Conservation (phyloP, 805 yeast species). For the Suhomyces tanzawaensis region DNA sequence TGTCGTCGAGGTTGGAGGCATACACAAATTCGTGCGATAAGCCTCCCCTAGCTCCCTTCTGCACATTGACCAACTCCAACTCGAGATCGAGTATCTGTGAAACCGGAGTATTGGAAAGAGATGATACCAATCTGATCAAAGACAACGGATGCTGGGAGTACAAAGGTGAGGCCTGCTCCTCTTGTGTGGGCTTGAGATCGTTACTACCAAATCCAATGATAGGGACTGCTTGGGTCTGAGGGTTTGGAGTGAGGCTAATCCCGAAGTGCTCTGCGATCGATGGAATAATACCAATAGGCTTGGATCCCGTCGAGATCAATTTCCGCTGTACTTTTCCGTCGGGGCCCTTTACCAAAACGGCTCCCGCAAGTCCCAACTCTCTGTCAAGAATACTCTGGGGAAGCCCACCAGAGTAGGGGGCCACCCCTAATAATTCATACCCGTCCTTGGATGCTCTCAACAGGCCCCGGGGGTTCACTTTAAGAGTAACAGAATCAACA, state of each 20-base stretch:
- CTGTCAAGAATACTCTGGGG: conserved; percentile 38
- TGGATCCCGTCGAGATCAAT: conserved; percentile 32
- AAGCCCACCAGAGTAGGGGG: conserved; percentile 39
- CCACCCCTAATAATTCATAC: conserved; percentile 39
- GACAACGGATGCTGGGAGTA: conserved; percentile 30
- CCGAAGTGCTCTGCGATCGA: conserved; percentile 41
- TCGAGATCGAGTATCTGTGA: conserved; percentile 30
- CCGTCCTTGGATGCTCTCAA: conserved; percentile 21
- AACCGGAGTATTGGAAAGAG: conserved; percentile 20
- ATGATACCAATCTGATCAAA: conserved; percentile 32
- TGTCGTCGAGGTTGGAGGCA: conserved; percentile 41
- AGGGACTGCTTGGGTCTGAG: conserved; percentile 40
- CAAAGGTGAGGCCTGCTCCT: conserved; percentile 26
- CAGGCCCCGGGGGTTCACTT: conserved; percentile 27
- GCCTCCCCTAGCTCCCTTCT: conserved; percentile 37
- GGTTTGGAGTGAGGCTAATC: conserved; percentile 26
- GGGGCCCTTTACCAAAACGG: conserved; percentile 23
- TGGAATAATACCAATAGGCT: conserved; percentile 40
- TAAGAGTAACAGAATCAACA: conserved; percentile 37
- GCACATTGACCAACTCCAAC: conserved; percentile 37
- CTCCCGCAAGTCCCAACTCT: conserved; percentile 43
- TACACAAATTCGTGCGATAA: conserved; percentile 34
- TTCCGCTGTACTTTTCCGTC: conserved; percentile 22
- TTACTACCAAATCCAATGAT: conserved; percentile 27
- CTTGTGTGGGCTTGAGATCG: conserved; percentile 22